Percentiles rank a stretch among this genome's conserved stretches.
Conservation (phyloP, 495 filamentous ascomycete genomes). For the Annulohypoxylon moriforme region DNA sequence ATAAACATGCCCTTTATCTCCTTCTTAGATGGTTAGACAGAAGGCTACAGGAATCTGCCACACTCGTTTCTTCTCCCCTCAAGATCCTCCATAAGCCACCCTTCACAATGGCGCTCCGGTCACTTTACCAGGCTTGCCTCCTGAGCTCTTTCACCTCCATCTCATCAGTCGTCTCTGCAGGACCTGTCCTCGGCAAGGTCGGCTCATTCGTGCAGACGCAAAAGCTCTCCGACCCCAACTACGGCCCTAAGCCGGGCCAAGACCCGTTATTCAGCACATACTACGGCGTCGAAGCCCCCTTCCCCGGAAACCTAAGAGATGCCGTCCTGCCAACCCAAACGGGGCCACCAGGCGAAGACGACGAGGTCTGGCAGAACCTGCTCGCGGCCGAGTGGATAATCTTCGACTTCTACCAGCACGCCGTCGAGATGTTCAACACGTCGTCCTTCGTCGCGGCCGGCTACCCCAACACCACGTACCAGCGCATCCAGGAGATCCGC, state of each 20-base stretch:
- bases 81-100: conserved; percentile 8
- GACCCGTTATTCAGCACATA: conserved; percentile 57
- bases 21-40: background rate
- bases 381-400: conserved; percentile 66
- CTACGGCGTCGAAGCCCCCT: conserved; percentile 55
- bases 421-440: conserved; percentile 59
- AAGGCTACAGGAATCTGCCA: background rate
- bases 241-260: conserved; percentile 58
- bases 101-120: conserved; percentile 37
- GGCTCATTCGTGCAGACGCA: conserved; percentile 45
- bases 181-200: conserved; percentile 23
- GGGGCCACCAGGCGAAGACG: conserved; percentile 56
- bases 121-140: conserved; percentile 36
- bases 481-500: conserved; percentile 64
- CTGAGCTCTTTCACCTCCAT: conserved; percentile 31
- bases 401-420: conserved; percentile 65
- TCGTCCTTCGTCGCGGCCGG: conserved; percentile 56
- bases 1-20: conserved; percentile 31
- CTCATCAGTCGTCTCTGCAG: conserved; percentile 31
- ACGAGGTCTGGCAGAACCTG: conserved; percentile 65
- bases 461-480: conserved; percentile 58
- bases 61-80: conserved; percentile 20
- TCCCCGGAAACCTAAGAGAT: conserved; percentile 58
- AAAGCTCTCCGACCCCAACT: conserved; percentile 52
- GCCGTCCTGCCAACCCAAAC: conserved; percentile 55